Evolutionary conservation across 2,329 filamentous ascomycete genomes (phyloP), one percentile per base, ranked within the genome.

Genomic region (Parafenestella ontariensis): DNA sequence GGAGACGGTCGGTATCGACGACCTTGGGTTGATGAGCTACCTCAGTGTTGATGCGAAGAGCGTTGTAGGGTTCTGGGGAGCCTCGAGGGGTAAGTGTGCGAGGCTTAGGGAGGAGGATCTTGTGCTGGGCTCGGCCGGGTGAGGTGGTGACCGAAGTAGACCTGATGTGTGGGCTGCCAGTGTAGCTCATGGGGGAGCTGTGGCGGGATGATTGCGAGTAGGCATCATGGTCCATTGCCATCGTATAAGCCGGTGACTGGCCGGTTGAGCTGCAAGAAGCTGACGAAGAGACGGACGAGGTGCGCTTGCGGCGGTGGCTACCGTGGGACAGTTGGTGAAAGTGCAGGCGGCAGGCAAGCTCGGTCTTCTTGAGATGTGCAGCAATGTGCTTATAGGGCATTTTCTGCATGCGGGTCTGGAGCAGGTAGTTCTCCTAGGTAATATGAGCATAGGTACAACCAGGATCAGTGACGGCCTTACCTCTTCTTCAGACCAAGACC

Each of bases 351-450:
- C 91, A 96, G 43, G 91, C 91, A 55, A 95, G 82, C 79, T 95
- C 91, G 0, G 91, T 95, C 82, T 95, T 96, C 78, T 92, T 91
- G 64, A 95, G 80, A 67, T 93, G 89, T 54, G 88, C 86, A 54
- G 91, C 91, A 72, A 95, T 95, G 74, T 94, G 90, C 82, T 94
- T 95, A 78, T 95, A 95, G 0, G 91, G 91, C 87, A 94, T 92
- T 79, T 94, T 94, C 70, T 93, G 89, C 69, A 91, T 85, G 54
- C 91, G 89, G 56, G 89, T 93, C 77, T 92, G 89, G 57, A 95
- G 84, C 49, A 95, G 87, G 75, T 94, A 95, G 53, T 87, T 84
- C 78, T 95, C 91, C 90, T 94, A 60, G 58, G 43, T 31, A n/a
- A 10, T 52, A 66, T 73, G 46, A 74, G 64, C 24, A 5, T n/a